Conservation (phyloP, 129 eudicot species). For the Tagetes erecta region DNA sequence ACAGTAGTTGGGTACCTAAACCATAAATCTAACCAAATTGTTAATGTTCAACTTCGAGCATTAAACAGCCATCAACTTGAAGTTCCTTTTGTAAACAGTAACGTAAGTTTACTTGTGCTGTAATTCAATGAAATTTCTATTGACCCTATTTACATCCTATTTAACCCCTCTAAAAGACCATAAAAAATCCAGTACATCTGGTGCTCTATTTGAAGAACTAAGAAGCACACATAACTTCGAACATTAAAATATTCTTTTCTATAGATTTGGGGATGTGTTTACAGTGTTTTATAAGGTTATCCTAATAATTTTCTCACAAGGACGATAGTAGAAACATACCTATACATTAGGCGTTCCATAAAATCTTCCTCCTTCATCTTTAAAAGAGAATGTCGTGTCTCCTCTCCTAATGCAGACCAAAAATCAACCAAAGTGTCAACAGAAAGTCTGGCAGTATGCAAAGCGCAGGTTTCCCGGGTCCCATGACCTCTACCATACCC, state of each 20-base stretch:
- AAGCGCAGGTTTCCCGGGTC: slow-evolving; percentile 90
- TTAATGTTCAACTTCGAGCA: slow-evolving; percentile 14
- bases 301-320: slow-evolving; percentile 13
- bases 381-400: slow-evolving; percentile 75
- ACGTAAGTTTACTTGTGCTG: not conserved
- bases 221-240: slow-evolving; percentile 7
- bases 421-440: slow-evolving; percentile 92
- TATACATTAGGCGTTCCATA: slow-evolving; percentile 87
- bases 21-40: slow-evolving; percentile 7
- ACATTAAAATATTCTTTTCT: slow-evolving; percentile 1
- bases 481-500: slow-evolving; percentile 95
- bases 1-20: not conserved
- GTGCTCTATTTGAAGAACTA: not conserved
- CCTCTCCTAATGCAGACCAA: slow-evolving; percentile 96
- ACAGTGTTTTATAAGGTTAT: slow-evolving; percentile 18
- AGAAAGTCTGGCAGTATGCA: slow-evolving; percentile 91
- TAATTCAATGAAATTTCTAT: not conserved
- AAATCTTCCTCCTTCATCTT: slow-evolving; percentile 97
- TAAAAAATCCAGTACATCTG: not conserved
- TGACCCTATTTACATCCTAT: not conserved
- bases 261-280: not conserved
- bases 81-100: slow-evolving; percentile 8
- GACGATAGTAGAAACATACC: slow-evolving; percentile 40
- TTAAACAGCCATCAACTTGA: slow-evolving; percentile 2
- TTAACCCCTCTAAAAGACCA: slow-evolving; percentile 2